A percentile compares a stretch with the other conserved stretches of the same genome.
phyloP scores from a whole-genome alignment of 2,329 filamentous ascomycete genomes.

The Sclerotinia borealis region DNA sequence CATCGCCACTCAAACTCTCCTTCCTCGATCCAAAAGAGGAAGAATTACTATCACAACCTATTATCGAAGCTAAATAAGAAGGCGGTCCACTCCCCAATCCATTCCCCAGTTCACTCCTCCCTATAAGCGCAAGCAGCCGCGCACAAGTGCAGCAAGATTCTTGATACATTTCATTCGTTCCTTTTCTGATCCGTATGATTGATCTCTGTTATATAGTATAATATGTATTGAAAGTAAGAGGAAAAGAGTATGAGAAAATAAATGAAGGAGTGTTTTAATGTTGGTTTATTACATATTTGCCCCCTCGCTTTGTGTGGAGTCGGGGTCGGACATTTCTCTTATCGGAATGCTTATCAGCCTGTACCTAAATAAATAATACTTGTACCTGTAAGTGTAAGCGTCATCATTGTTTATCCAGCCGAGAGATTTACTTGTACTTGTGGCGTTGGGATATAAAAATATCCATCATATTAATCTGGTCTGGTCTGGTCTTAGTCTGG shows the following conservation, averaged over 20 bases:
- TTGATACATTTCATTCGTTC: neutral
- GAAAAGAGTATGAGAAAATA: neutral
- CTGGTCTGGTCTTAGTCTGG: neutral
- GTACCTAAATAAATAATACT: too few relatives aligned
- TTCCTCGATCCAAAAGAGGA: neutral
- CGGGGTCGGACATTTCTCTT: too few relatives aligned
- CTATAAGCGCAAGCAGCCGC: neutral
- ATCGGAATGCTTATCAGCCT: too few relatives aligned
- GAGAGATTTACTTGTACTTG: too few relatives aligned
- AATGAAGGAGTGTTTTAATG: neutral
- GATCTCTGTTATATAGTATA: too few relatives aligned
- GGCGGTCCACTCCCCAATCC: neutral
- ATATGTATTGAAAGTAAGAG: neutral
- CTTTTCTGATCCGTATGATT: neutral
- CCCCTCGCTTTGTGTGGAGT: neutral
- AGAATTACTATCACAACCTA: neutral
- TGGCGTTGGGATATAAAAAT: neutral
- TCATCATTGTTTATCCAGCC: too few relatives aligned
- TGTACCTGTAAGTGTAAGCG: too few relatives aligned
- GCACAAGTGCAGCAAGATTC: constrained; percentile 3
- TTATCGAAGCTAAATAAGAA: neutral
- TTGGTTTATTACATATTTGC: neutral
- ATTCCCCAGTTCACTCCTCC: neutral
- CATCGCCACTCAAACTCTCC: neutral
- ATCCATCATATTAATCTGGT: too few relatives aligned